These are phyloP conservation scores for Spathaspora boniae DNA, from an alignment of 805 yeast species.

Conservation along the genomic window DNA sequence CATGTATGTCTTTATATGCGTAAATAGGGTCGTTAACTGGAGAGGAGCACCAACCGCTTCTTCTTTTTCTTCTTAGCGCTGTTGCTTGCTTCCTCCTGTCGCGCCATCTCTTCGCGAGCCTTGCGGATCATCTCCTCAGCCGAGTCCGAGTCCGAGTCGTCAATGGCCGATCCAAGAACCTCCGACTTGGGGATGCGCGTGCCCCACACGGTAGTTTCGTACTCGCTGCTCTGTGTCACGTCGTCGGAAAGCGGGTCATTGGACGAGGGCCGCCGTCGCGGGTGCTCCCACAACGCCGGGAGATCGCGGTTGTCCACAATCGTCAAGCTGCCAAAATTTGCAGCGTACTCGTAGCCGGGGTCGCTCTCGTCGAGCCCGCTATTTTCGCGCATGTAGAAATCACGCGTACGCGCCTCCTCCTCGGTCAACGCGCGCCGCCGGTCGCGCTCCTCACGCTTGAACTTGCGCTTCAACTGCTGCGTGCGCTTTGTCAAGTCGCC, in stretches of 20 bases:
- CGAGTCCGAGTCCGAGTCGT: conserved; percentile 44
- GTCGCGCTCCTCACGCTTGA: conserved; percentile 59
- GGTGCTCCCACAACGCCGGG: conserved; percentile 32
- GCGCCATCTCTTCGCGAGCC: conserved; percentile 46
- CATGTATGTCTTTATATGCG: not conserved
- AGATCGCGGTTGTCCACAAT: conserved; percentile 37
- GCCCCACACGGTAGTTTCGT: conserved; percentile 72
- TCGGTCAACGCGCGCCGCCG: conserved; percentile 52
- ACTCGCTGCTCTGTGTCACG: conserved; percentile 17
- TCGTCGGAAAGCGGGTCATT: no score
- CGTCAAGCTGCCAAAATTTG: conserved; percentile 29
- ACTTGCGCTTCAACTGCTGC: conserved; percentile 44
- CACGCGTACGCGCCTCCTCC: conserved; percentile 54
- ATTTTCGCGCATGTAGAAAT: conserved; percentile 61
- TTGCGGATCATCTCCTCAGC: conserved; percentile 49
- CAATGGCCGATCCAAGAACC: conserved; percentile 6
- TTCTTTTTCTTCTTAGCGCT: conserved; percentile 48
- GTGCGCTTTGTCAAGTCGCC: conserved; percentile 58
- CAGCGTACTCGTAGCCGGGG: conserved; percentile 13
- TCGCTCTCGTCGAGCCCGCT: conserved; percentile 16
- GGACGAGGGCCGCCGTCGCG: no score
- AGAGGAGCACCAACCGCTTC: conserved; percentile 33
- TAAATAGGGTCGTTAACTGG: conserved; percentile 11
- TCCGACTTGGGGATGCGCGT: conserved; percentile 50
- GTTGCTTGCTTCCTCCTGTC: conserved; percentile 20